Base-by-base conservation (phyloP, 129 eudicot species). In the Centrapalus pauciflorus region DNA sequence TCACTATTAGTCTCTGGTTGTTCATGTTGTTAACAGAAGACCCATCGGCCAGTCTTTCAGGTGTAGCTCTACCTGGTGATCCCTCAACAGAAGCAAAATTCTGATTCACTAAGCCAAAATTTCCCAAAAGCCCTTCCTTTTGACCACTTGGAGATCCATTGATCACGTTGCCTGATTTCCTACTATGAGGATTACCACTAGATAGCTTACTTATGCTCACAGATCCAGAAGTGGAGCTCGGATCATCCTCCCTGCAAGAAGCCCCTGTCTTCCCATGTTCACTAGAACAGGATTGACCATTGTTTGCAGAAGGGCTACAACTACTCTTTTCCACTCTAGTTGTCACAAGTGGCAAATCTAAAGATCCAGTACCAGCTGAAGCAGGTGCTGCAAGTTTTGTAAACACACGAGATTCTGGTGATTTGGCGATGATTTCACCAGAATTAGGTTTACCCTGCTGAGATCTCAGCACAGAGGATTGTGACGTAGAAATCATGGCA, bases 251-350 rank as follows among this genome's bases (percentile, higher is more conserved):
- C 74, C 76, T 84, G 13, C 83, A 33, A 34, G 84, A 74, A 23
- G 67, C 67, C 21, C 64, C 84, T 1, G 77, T 62, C 29, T 82
- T 85, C 40, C 74, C 87, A 41, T 72, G 82, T 50, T 82, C 92
- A 76, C 92, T 89, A 10, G 88, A 83, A 11, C 71, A 63, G 11
- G 89, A 80, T 37, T 79, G 96, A 52, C 90, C 77, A 62, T 87
- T 77, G 37, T 80, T 91, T 61, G 87, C 96, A 30, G 96, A 91
- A 68, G 85, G 98, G 74, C 89, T 85, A 32, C 96, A 83, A 58
- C 93, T 80, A 79, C 96, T 87, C 57, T 77, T 91, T 20, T 85
- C 96, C 40, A 87, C 97, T 79, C 77, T 87, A 85, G 32, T 10
- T 64, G 79, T 24, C n/a, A n/a, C n/a, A n/a, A n/a, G n/a, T n/a